Percentiles rank a stretch among this genome's conserved stretches.
These are phyloP conservation scores for Perkinsus olseni DNA, from an alignment of 169 alveolate genomes.

Conservation along the genomic window DNA sequence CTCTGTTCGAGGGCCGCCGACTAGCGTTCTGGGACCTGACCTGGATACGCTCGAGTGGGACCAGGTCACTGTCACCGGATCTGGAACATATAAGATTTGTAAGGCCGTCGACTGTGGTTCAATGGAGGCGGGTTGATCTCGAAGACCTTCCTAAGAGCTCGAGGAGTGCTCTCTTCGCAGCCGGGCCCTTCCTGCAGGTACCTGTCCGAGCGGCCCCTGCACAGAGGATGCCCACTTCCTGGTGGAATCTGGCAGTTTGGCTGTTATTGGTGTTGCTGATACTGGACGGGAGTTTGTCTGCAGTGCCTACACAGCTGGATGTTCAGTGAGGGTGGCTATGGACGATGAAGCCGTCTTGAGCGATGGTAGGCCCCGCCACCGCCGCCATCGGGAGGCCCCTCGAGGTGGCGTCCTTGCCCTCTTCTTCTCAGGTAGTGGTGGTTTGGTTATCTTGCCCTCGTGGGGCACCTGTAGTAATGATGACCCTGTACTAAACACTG, in stretches of 20 bases:
- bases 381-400: background rate
- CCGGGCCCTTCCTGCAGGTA: background rate
- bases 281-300: background rate
- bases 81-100: background rate
- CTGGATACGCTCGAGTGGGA: background rate
- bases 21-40: background rate
- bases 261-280: background rate
- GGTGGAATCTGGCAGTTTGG: background rate
- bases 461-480: background rate
- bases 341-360: background rate
- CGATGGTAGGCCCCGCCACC: background rate
- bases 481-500: background rate
- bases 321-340: background rate
- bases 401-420: no score
- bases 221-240: background rate
- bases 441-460: background rate
- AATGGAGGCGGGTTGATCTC: no score
- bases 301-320: background rate
- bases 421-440: background rate
- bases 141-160: no score
- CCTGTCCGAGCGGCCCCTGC: background rate
- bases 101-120: no score
- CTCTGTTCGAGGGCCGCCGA: background rate
- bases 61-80: background rate
- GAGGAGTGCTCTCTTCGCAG: no score